Evolutionary conservation across 345 rosid species (phyloP), one percentile per base, ranked within the genome.

Genomic region (Gynandropsis gynandra): DNA sequence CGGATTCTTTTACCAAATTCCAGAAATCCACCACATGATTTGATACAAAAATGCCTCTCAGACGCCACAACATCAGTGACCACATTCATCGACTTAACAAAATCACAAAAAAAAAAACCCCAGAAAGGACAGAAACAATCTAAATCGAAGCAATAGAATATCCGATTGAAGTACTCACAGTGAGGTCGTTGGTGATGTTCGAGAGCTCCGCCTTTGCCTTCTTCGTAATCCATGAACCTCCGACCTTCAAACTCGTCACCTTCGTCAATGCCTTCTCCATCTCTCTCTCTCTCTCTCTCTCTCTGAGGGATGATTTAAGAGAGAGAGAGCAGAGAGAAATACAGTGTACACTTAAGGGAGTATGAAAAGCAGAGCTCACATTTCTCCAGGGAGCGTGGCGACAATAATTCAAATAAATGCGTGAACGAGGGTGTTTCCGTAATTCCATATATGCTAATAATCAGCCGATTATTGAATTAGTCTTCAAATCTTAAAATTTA

Each of bases 261-360:
- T 76, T 87, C 24, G 96, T 82, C 19, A 92, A 58, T 7, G 96
- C 98, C 52, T 76, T 87, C 82, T 92, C 98, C 98, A 92, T 87
- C 50, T 43, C 44, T 35, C 19, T 21, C 50, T 39, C 55, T 52
- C 27, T 41, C 37, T 20, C 10, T 12, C 47, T 31, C 16, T 47
- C 61, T 40, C 3, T 7, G 39, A 37, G 53, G 36, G 40, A 50
- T 44, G 43, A 44, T 51, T 41, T 8, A 24, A 45, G 49, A 58
- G 65, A 58, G 60, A 46, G 44, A 46, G 54, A 32, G 20, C 32
- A 50, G 64, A 65, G 69, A 56, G 69, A 24, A 2, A 24, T 24
- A 5, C 29, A 24, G 29, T 59, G 70, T 59, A 43, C 50, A 24
- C 29, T 2, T 2, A 2, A 24, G 29, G 2, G 29, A 2, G 29